Evolutionary conservation across 306 rosid genomes (phyloP).

Genomic region (Castanea sativa): DNA sequence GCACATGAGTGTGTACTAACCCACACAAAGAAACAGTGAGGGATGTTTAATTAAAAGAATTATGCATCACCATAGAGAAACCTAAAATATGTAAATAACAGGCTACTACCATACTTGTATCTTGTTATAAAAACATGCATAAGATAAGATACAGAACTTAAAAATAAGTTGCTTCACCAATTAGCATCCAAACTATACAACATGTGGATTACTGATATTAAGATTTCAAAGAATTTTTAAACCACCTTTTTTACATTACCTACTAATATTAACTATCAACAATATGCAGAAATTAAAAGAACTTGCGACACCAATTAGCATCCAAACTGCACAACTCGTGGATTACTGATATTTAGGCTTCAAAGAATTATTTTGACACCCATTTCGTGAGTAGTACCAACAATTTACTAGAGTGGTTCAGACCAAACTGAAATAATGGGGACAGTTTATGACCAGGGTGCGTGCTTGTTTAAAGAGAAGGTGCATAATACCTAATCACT

Average conservation of each 20-base stretch:
- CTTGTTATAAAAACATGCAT: too few relatives aligned
- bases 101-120: background rate
- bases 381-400: background rate
- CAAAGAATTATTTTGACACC: background rate
- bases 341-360: background rate
- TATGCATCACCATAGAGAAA: background rate
- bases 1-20: background rate
- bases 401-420: background rate
- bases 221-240: too few relatives aligned
- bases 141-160: too few relatives aligned
- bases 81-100: too few relatives aligned
- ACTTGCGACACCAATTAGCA: background rate
- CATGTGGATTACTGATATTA: too few relatives aligned
- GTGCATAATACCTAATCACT: background rate
- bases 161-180: too few relatives aligned
- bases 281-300: too few relatives aligned
- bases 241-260: too few relatives aligned
- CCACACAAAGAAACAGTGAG: background rate
- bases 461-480: background rate
- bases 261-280: too few relatives aligned
- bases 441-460: background rate
- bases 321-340: background rate
- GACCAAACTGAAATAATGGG: background rate
- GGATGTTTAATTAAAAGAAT: background rate
- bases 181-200: too few relatives aligned